Percentiles rank a stretch among this genome's conserved stretches.
phyloP scores from a whole-genome alignment of 23 red algal species.

The Gracilaria domingensis region DNA sequence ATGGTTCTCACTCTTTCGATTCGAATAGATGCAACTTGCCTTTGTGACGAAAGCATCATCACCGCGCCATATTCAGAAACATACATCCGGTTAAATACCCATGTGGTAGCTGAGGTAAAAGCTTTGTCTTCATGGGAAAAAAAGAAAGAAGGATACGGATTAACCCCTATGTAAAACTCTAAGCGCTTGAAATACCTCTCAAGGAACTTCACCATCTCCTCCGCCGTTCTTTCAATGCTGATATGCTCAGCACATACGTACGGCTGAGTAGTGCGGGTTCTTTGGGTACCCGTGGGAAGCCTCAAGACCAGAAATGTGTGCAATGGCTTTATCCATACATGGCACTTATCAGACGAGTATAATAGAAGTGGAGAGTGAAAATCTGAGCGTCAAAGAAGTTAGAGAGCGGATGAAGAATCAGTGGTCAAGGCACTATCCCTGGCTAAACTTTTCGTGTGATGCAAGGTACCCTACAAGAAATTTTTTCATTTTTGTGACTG shows the following conservation, averaged over 20 bases:
- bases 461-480: too few relatives aligned
- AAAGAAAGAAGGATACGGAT: neutral
- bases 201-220: neutral
- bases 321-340: neutral
- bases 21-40: neutral
- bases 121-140: neutral
- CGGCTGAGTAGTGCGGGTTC: neutral
- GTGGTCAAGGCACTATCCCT: neutral
- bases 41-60: neutral
- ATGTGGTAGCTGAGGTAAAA: neutral
- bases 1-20: neutral
- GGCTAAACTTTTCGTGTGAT: neutral
- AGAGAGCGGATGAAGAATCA: neutral
- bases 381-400: too few relatives aligned
- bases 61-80: neutral
- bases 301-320: neutral
- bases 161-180: neutral
- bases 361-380: too few relatives aligned
- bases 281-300: neutral
- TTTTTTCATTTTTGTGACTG: too few relatives aligned
- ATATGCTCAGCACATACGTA: neutral
- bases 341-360: neutral
- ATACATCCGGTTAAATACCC: neutral
- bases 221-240: neutral
- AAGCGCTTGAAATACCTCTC: neutral